Evolutionary conservation across 2,329 filamentous ascomycete genomes (phyloP), one percentile per base, ranked within the genome.

Genomic region (Exophiala lecanii-corni): DNA sequence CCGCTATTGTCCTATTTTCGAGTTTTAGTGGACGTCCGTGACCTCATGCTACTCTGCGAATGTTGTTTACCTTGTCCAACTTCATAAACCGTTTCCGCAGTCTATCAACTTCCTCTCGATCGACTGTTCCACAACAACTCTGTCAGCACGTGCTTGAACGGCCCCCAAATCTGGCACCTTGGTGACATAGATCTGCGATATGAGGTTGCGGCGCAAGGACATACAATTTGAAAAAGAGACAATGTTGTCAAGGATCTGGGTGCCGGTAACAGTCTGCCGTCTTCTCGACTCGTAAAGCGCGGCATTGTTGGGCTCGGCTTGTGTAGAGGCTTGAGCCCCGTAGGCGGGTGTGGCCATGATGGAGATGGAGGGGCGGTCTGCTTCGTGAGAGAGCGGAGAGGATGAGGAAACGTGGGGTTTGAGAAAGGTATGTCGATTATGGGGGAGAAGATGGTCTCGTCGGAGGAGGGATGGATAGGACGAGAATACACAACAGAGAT

Each of bases 51-150:
- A n/a, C 9, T 20, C 13, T 9, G 5, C n/a, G 13, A 15, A 9
- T 7, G 15, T 16, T 9, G 37, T 59, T 45, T 38, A 92, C 91
- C 79, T 96, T 97, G 70, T 98, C 92, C 48, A 98, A 75, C 72
- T 98, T 98, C 91, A 97, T 97, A 64, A 98, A 98, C 50, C 91
- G 81, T 74, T 98, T 98, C 62, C 89, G 80, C 64, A 98, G 75
- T 60, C 92, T 81, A 64, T 97, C 92, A 48, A 98, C 89, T 68
- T 98, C 92, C 61, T 98, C 92, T 66, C 86, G 84, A 73, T 98
- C 87, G 74, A 98, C 91, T 97, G 59, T 26, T 23, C 34, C 42
- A 34, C 46, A 26, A 17, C 45, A 20, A 17, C 21, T 34, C 13
- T n/a, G 42, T 51, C 36, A 51, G 49, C 45, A 39, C 28, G 23